Conservation (phyloP, 164 flowering plant genomes). For the Amborella trichopoda region DNA sequence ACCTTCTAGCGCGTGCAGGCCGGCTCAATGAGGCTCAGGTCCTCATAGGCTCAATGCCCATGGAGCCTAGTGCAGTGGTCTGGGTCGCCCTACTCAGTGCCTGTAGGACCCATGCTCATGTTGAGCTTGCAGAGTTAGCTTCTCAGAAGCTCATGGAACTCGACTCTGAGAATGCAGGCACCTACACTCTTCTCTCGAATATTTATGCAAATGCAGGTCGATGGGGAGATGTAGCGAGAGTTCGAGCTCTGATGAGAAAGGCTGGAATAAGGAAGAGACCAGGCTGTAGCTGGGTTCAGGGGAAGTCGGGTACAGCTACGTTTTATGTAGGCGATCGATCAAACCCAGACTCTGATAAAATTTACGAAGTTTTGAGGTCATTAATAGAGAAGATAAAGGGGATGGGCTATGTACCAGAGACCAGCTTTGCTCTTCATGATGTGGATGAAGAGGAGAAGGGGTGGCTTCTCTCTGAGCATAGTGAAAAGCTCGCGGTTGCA, state of each 20-base stretch:
- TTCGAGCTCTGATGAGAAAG: conserved; percentile 52
- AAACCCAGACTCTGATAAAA: conserved; percentile 47
- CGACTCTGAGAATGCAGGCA: conserved; percentile 48
- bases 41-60: conserved; percentile 53
- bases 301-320: conserved; percentile 40
- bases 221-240: conserved; percentile 77
- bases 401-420: conserved; percentile 66
- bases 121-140: conserved; percentile 65
- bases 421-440: conserved; percentile 68
- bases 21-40: conserved; percentile 51
- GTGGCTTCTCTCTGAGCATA: conserved; percentile 54
- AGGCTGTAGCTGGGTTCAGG: conserved; percentile 81
- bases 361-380: conserved; percentile 35
- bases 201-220: conserved; percentile 72
- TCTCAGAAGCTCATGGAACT: conserved; percentile 28
- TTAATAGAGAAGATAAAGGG: conserved; percentile 37
- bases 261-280: conserved; percentile 71
- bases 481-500: conserved; percentile 86
- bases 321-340: conserved; percentile 71
- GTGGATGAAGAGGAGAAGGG: conserved; percentile 86
- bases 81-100: conserved; percentile 75
- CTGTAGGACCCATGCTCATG: conserved; percentile 54
- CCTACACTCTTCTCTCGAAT: conserved; percentile 67
- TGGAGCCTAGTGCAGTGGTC: conserved; percentile 47
- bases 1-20: conserved; percentile 75